phyloP scores from a whole-genome alignment of 192 early-diverging fungal genomes.

The Spizellomyces sp. region DNA sequence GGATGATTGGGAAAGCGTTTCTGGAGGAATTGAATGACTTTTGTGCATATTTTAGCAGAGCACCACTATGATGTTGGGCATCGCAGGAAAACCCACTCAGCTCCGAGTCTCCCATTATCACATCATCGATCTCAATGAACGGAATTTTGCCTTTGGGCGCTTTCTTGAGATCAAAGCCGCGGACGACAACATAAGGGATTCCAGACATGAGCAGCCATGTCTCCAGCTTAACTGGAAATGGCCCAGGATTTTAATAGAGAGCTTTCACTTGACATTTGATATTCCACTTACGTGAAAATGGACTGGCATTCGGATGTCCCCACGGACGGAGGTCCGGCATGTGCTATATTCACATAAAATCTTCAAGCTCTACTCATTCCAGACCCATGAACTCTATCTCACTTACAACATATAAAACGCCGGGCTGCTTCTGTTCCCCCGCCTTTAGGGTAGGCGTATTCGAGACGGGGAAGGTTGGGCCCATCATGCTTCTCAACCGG shows the following conservation, averaged over 20 bases:
- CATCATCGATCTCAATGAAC: constrained; percentile 36
- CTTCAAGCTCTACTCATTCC: background rate
- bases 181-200: constrained; percentile 32
- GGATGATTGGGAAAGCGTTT: constrained; percentile 25
- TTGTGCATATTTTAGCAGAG: background rate
- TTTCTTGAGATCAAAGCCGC: constrained; percentile 32
- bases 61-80: background rate
- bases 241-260: background rate
- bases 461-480: constrained; percentile 7
- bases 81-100: constrained; percentile 19
- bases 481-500: constrained; percentile 5
- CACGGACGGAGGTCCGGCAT: constrained; percentile 34
- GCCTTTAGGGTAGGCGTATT: constrained; percentile 18
- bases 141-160: constrained; percentile 45
- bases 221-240: constrained; percentile 24
- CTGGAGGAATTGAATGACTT: constrained; percentile 36
- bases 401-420: constrained; percentile 32
- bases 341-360: constrained; percentile 4
- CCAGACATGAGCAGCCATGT: constrained; percentile 31
- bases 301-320: constrained; percentile 40
- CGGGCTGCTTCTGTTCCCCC: constrained; percentile 19
- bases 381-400: constrained; percentile 3
- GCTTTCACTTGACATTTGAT: background rate
- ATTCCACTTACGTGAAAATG: constrained; percentile 31
- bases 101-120: constrained; percentile 38